Conservation (phyloP, 163 green algal genomes). For the Scenedesmus sp. region DNA sequence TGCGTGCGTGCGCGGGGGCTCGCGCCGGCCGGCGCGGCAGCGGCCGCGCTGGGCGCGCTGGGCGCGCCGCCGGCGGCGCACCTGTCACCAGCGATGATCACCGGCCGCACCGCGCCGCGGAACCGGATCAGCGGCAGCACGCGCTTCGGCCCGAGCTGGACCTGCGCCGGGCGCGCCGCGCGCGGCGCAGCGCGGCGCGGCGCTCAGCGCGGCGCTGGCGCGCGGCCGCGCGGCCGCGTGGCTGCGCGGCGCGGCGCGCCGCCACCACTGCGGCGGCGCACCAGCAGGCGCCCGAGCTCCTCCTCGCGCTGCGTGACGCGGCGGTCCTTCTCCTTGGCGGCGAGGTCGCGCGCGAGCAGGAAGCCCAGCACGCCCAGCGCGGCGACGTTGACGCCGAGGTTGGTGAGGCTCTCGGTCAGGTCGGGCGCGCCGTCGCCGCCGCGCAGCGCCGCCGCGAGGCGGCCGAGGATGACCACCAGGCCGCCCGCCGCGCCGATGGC, state of each 20-base stretch:
- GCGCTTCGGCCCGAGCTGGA: conserved; percentile 66
- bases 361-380: conserved; percentile 74
- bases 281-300: conserved; percentile 78
- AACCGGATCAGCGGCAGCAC: conserved; percentile 80
- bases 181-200: too few species aligned
- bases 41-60: too few species aligned
- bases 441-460: conserved; percentile 55
- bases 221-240: too few species aligned
- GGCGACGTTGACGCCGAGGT: conserved; percentile 84
- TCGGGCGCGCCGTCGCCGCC: conserved; percentile 82
- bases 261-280: conserved; percentile 47
- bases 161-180: too few species aligned
- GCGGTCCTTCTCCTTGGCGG: conserved; percentile 58
- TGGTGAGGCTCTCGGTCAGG: conserved; percentile 79
- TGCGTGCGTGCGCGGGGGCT: too few species aligned
- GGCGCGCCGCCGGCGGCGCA: too few species aligned
- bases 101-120: conserved; percentile 71
- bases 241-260: too few species aligned
- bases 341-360: conserved; percentile 78
- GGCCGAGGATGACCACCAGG: conserved; percentile 80
- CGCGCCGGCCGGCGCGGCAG: too few species aligned
- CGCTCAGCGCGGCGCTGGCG: too few species aligned
- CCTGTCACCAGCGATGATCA: conserved; percentile 81
- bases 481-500: conserved; percentile 75
- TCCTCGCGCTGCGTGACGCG: conserved; percentile 81